Conservation (phyloP, 1,139 yeast species). For the Pichia sp. region DNA sequence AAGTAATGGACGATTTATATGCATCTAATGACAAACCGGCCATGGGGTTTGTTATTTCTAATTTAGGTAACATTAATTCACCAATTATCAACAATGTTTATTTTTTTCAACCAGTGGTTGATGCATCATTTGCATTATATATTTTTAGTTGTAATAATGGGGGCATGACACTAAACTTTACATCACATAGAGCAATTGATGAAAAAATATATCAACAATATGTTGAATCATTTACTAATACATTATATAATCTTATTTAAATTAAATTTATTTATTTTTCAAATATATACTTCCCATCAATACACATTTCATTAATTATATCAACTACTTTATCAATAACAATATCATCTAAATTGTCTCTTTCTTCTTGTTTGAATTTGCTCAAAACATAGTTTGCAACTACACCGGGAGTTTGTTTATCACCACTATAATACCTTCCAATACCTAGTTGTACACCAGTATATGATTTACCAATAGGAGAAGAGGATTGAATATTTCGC, state of each 20-base stretch:
- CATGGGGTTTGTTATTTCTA: constrained; percentile 11
- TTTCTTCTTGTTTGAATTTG: constrained; percentile 37
- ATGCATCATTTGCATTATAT: constrained; percentile 12
- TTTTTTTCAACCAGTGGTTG: constrained; percentile 18
- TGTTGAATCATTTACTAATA: background rate
- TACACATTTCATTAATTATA: constrained; percentile 34
- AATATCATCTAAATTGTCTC: constrained; percentile 30
- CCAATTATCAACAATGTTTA: background rate
- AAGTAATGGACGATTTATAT: constrained; percentile 1
- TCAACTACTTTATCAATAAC: constrained; percentile 37
- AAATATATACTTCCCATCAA: constrained; percentile 30
- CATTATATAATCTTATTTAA: background rate
- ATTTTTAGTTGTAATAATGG: background rate
- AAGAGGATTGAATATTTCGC: constrained; percentile 40
- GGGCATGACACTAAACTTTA: constrained; percentile 9
- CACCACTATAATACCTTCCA: constrained; percentile 49
- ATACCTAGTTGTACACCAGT: constrained; percentile 61
- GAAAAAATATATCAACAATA: background rate
- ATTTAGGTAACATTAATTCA: constrained; percentile 6
- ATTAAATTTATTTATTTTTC: constrained; percentile 20
- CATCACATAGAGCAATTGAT: constrained; percentile 9
- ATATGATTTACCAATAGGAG: constrained; percentile 38
- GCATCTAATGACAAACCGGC: constrained; percentile 6
- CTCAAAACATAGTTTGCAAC: constrained; percentile 61
- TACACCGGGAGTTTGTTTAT: constrained; percentile 29